Evolutionary conservation across 2,329 filamentous ascomycete species (phyloP), one percentile per base, ranked within the genome.

Genomic region (Botrytis deweyae): DNA sequence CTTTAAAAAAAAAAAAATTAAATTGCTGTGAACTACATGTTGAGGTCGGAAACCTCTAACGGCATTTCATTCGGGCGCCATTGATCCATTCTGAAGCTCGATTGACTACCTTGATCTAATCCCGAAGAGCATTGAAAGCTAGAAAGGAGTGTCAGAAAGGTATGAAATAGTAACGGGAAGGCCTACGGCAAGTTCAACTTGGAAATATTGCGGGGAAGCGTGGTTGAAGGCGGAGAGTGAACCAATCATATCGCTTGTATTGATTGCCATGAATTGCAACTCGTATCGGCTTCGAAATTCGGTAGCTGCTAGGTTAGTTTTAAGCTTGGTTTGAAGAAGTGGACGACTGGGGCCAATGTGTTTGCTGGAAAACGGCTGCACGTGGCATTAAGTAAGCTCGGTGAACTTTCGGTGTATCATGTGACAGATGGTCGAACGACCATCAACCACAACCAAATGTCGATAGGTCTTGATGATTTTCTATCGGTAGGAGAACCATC

Each of bases 221-320:
- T 66, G 22, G 10, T 18, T 10, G 38, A 46, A 22, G 46, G 59
- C 22, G 59, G 59, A 25, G 25, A 38, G 22, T 72, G 25, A 38
- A 22, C 70, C 70, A 72, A 66, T 66, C 36, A 58, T 22, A 25
- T 33, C 9, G 10, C 61, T 55, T 25, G 33, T 55, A 65, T 66
- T 66, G 44, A 71, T 44, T 63, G 58, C 40, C 55, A 63, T 29
- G 42, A 72, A 29, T 46, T 62, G 59, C 44, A 74, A 59, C 29
- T 44, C 55, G 33, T 52, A 38, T 72, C 74, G 74, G 74, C 71
- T 74, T 66, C 67, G 38, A 70, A 55, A 65, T 33, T 69, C 75
- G 75, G 75, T 74, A 76, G 61, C 52, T 58, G 52, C 52, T 58
- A 58, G 52, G 52, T 65, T 25, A 25, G 40, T 25, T 70, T 33